Percentiles rank a stretch among this genome's conserved stretches.
Evolutionary conservation across 108 stramenopile genomes (phyloP).

Genomic region (Bacterosira constricta): DNA sequence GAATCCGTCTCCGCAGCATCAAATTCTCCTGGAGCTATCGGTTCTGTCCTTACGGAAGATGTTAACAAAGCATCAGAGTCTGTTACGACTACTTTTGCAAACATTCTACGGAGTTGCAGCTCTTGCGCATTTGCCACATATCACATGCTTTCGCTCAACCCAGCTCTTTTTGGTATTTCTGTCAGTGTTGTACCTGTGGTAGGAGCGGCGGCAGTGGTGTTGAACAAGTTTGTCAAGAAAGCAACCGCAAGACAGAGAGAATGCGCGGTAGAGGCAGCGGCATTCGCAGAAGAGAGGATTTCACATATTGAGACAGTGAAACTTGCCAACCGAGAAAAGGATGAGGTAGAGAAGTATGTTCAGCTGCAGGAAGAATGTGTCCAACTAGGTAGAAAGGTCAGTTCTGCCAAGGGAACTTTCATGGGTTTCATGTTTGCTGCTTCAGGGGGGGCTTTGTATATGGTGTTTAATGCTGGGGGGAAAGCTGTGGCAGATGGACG

Average conservation of each 20-base stretch:
- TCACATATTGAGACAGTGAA: constrained; percentile 74
- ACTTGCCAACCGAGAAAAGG: constrained; percentile 66
- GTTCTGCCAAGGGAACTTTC: constrained; percentile 70
- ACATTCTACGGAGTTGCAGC: constrained; percentile 68
- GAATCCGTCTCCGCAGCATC: neutral
- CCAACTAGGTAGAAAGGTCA: constrained; percentile 53
- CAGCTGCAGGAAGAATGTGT: constrained; percentile 61
- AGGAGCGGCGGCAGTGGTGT: constrained; percentile 69
- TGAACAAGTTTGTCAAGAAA: constrained; percentile 74
- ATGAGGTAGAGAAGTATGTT: constrained; percentile 70
- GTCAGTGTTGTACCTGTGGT: constrained; percentile 75
- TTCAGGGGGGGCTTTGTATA: constrained; percentile 67
- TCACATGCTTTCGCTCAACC: constrained; percentile 82
- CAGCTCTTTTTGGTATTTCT: constrained; percentile 70
- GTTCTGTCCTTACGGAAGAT: constrained; percentile 72
- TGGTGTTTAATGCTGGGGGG: constrained; percentile 76
- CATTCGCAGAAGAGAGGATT: constrained; percentile 82
- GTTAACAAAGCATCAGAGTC: constrained; percentile 65
- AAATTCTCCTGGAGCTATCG: constrained; percentile 73
- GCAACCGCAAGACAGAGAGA: constrained; percentile 63
- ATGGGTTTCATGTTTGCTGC: constrained; percentile 89
- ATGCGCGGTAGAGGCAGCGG: constrained; percentile 56
- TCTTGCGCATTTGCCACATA: constrained; percentile 75
- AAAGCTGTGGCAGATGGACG: constrained; percentile 64
- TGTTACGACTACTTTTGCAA: constrained; percentile 74